Evolutionary conservation across 169 alveolate genomes (phyloP).

Genomic region (Cryptosporidium sp.): DNA sequence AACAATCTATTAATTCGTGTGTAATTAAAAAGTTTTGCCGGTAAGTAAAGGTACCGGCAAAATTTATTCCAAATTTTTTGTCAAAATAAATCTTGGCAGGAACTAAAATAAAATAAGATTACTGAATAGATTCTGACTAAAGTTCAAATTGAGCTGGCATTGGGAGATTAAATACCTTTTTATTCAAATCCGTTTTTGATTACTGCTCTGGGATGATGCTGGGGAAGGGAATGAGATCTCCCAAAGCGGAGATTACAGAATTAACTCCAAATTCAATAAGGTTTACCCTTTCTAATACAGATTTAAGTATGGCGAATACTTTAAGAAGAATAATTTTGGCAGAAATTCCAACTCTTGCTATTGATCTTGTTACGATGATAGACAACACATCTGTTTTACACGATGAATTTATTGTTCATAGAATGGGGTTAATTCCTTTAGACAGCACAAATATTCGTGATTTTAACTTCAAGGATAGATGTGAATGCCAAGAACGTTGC

Average conservation of each 20-base stretch:
- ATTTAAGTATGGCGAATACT: constrained; percentile 94
- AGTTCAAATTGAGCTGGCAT: background rate
- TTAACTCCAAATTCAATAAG: constrained; percentile 81
- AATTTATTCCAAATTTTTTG: constrained; percentile 6
- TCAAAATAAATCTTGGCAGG: constrained; percentile 11
- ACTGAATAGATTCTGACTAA: background rate
- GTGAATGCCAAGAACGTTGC: constrained; percentile 92
- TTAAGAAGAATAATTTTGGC: constrained; percentile 94
- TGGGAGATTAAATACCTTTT: background rate
- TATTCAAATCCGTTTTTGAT: background rate
- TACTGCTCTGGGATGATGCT: constrained; percentile 77
- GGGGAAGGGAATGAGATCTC: constrained; percentile 81
- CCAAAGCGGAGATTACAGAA: constrained; percentile 84
- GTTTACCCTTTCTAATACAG: constrained; percentile 90
- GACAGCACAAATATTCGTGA: constrained; percentile 88
- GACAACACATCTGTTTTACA: constrained; percentile 95
- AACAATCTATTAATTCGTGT: constrained; percentile 27
- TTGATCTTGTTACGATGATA: constrained; percentile 92
- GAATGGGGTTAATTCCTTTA: constrained; percentile 95
- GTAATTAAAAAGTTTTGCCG: constrained; percentile 39
- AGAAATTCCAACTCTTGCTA: constrained; percentile 96
- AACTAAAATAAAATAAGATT: constrained; percentile 3
- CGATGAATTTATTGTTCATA: constrained; percentile 95
- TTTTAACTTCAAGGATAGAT: constrained; percentile 91
- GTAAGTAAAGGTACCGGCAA: constrained; percentile 49